phyloP scores from a whole-genome alignment of 2,329 filamentous ascomycete species.

The Westerdykella sp. region DNA sequence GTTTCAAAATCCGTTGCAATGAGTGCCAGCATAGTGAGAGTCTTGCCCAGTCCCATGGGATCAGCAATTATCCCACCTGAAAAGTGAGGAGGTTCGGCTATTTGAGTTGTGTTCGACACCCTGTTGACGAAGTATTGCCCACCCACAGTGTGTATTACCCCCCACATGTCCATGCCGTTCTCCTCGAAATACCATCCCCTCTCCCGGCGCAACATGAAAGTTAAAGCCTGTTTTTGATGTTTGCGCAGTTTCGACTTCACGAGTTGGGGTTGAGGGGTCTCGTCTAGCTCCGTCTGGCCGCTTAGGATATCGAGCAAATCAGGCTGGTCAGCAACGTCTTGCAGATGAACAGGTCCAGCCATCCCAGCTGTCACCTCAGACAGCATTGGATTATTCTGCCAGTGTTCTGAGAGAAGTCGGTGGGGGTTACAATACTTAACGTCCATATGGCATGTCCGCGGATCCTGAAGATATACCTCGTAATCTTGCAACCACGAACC shows the following conservation, averaged over 20 bases:
- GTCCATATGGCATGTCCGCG: constrained; percentile 6
- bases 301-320: constrained; percentile 5
- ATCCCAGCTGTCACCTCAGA: constrained; percentile 13
- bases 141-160: constrained; percentile 1
- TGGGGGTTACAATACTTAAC: constrained; percentile 11
- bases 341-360: constrained; percentile 2
- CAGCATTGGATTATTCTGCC: constrained; percentile 4
- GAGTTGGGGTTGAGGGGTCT: constrained; percentile 1
- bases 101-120: neutral
- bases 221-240: constrained; percentile 11
- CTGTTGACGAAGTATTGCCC: neutral
- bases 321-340: constrained; percentile 3
- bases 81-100: constrained; percentile 6
- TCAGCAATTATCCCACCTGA: constrained; percentile 15
- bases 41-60: constrained; percentile 16
- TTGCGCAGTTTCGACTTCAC: constrained; percentile 2
- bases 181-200: constrained; percentile 5
- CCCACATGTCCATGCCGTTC: constrained; percentile 6
- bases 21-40: constrained; percentile 14
- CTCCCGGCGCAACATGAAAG: constrained; percentile 9
- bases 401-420: constrained; percentile 3
- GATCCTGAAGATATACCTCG: constrained; percentile 12
- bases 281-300: constrained; percentile 4
- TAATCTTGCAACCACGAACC: constrained; percentile 19
- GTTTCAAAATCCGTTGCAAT: constrained; percentile 4